phyloP scores from a whole-genome alignment of 768 basidiomycete species.

The Tulasnella sp. region DNA sequence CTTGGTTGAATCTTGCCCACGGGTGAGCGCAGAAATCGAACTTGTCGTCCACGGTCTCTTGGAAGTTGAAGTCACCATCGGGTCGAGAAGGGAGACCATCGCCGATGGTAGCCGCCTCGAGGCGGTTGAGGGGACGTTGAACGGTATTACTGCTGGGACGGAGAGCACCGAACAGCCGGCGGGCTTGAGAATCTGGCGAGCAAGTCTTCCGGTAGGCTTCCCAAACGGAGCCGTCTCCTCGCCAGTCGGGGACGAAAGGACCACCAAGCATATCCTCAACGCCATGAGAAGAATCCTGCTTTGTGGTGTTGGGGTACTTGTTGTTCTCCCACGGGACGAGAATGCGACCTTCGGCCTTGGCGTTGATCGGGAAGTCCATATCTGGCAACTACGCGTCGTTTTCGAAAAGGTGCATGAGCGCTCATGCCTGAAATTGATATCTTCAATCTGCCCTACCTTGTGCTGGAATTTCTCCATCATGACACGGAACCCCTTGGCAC shows the following conservation, averaged over 20 bases:
- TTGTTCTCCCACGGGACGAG: constrained; percentile 89
- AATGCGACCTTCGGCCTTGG: constrained; percentile 89
- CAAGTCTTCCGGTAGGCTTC: constrained; percentile 94
- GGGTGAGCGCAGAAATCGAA: constrained; percentile 79
- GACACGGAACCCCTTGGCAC: constrained; percentile 69
- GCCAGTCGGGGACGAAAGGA: constrained; percentile 79
- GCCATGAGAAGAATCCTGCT: constrained; percentile 45
- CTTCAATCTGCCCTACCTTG: constrained; percentile 42
- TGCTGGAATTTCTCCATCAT: constrained; percentile 71
- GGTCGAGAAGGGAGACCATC: constrained; percentile 35
- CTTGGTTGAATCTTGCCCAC: constrained; percentile 81
- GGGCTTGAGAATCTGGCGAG: constrained; percentile 67
- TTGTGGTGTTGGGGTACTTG: constrained; percentile 66
- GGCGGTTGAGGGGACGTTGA: constrained; percentile 36
- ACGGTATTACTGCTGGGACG: constrained; percentile 40
- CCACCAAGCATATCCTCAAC: constrained; percentile 57
- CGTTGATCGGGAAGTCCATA: constrained; percentile 92
- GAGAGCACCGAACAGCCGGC: constrained; percentile 76
- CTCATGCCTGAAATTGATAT: constrained; percentile 31
- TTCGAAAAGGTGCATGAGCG: background rate
- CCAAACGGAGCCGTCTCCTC: constrained; percentile 80
- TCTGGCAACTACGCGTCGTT: constrained; percentile 64
- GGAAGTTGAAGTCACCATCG: constrained; percentile 60
- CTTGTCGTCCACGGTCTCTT: constrained; percentile 54
- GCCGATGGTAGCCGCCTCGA: constrained; percentile 34